phyloP scores from a whole-genome alignment of 2,329 filamentous ascomycete genomes.

The Thermoascus crustaceus region DNA sequence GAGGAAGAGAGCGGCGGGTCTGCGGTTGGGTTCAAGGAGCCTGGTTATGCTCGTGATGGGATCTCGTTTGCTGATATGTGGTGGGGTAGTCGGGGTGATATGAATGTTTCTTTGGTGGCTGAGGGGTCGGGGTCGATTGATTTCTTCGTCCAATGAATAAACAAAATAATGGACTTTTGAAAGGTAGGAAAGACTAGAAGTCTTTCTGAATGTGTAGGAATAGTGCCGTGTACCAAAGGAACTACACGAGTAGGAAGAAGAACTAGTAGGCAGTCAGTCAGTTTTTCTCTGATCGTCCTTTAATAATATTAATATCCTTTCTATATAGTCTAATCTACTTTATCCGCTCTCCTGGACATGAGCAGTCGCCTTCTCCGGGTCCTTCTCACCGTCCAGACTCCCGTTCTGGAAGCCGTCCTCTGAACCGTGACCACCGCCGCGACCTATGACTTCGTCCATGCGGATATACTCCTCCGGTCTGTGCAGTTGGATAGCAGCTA shows the following conservation, averaged over 20 bases:
- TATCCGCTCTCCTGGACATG: too few species aligned
- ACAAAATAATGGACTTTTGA: too few species aligned
- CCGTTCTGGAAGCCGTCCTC: neutral
- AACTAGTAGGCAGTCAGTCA: too few species aligned
- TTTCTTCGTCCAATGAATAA: slow-evolving; percentile 1
- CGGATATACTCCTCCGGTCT: slow-evolving; percentile 12
- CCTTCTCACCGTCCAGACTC: neutral
- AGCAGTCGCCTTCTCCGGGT: too few species aligned
- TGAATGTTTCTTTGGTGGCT: slow-evolving; percentile 12
- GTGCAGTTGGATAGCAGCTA: slow-evolving; percentile 14
- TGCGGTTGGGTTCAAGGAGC: slow-evolving; percentile 10
- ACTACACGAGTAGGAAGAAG: too few species aligned
- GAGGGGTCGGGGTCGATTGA: slow-evolving; percentile 7
- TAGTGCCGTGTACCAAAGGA: too few species aligned
- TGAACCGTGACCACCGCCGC: slow-evolving; percentile 3
- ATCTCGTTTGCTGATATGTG: too few species aligned
- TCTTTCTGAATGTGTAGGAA: too few species aligned
- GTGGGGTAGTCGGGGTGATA: slow-evolving; percentile 16
- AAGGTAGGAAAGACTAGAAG: too few species aligned
- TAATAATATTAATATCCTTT: too few species aligned
- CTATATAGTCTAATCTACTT: too few species aligned
- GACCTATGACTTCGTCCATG: slow-evolving; percentile 13
- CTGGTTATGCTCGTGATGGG: slow-evolving; percentile 4
- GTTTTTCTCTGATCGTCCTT: too few species aligned
- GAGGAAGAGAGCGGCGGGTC: slow-evolving; percentile 6